These are phyloP conservation scores for Mycena latifolia DNA, from an alignment of 768 basidiomycete species.

Conservation along the genomic window DNA sequence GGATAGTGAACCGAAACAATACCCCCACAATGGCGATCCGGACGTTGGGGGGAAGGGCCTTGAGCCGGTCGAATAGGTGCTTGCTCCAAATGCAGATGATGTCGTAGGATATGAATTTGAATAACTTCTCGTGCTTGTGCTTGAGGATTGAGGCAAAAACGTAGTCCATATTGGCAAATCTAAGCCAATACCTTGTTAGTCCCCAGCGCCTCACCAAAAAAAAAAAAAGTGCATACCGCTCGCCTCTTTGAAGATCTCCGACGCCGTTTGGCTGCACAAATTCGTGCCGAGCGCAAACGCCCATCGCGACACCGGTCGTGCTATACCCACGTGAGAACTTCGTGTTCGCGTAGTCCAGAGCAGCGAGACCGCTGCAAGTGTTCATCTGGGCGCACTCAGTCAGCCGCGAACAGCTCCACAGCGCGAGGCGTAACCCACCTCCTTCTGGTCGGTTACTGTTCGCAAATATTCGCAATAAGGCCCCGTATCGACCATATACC, in stretches of 20 bases:
- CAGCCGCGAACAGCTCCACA: no score
- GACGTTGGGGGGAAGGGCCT: not conserved
- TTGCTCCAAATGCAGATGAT: slow-evolving; percentile 46
- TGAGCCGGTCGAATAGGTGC: not conserved
- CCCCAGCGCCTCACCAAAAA: not conserved
- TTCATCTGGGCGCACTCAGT: slow-evolving; percentile 25
- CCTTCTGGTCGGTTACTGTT: no score
- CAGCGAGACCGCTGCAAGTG: slow-evolving; percentile 27
- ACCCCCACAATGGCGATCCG: no score
- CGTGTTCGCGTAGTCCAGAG: slow-evolving; percentile 32
- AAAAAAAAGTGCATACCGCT: not conserved
- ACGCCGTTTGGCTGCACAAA: slow-evolving; percentile 30
- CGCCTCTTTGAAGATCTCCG: slow-evolving; percentile 31
- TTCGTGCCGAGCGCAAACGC: slow-evolving; percentile 33
- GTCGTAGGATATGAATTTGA: slow-evolving; percentile 44
- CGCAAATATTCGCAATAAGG: slow-evolving; percentile 4
- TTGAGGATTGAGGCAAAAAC: slow-evolving; percentile 29
- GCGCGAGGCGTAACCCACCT: no score
- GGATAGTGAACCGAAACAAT: slow-evolving; percentile 31
- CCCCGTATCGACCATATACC: not conserved
- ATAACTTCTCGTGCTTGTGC: not conserved
- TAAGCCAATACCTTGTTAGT: slow-evolving; percentile 13
- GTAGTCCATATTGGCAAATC: slow-evolving; percentile 41
- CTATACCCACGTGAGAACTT: slow-evolving; percentile 30
- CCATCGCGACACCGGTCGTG: slow-evolving; percentile 25